A percentile compares a stretch with the other conserved stretches of the same genome.
phyloP scores from a whole-genome alignment of 192 early-diverging fungal genomes.

The Backusella tuberculispora region DNA sequence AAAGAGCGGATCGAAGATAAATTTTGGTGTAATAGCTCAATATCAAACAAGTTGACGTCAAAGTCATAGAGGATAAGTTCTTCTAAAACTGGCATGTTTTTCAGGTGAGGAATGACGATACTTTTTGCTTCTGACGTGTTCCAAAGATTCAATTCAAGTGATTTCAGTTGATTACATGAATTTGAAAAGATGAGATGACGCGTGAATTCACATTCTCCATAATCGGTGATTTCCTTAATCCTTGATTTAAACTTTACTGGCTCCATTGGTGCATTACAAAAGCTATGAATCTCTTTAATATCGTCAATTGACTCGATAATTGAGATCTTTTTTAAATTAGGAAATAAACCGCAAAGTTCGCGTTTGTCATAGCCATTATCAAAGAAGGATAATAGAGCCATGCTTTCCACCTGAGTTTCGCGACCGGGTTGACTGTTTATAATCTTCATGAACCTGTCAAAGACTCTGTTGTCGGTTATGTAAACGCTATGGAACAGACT shows the following conservation, averaged over 20 bases:
- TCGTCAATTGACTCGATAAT: not conserved
- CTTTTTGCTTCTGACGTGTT: not conserved
- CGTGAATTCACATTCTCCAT: not conserved
- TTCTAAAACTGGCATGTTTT: not conserved
- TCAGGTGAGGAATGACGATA: not conserved
- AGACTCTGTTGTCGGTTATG: not conserved
- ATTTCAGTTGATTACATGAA: not conserved
- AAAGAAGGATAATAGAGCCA: not conserved
- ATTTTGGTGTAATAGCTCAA: too few species aligned
- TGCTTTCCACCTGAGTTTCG: not conserved
- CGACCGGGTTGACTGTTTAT: not conserved
- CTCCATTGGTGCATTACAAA: not conserved
- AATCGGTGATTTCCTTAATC: not conserved
- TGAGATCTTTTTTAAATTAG: not conserved
- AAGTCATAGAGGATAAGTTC: too few species aligned
- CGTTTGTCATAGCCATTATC: not conserved
- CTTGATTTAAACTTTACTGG: not conserved
- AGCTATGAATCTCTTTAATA: not conserved
- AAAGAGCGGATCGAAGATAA: too few species aligned
- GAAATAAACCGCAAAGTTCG: not conserved
- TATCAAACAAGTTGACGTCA: too few species aligned
- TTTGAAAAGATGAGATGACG: not conserved
- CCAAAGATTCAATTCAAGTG: not conserved
- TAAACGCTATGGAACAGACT: not conserved
- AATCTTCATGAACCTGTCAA: not conserved